Percentiles rank a stretch among this genome's conserved stretches.
phyloP scores from a whole-genome alignment of 2,329 filamentous ascomycete genomes.

The Colletotrichum orchidophilum region DNA sequence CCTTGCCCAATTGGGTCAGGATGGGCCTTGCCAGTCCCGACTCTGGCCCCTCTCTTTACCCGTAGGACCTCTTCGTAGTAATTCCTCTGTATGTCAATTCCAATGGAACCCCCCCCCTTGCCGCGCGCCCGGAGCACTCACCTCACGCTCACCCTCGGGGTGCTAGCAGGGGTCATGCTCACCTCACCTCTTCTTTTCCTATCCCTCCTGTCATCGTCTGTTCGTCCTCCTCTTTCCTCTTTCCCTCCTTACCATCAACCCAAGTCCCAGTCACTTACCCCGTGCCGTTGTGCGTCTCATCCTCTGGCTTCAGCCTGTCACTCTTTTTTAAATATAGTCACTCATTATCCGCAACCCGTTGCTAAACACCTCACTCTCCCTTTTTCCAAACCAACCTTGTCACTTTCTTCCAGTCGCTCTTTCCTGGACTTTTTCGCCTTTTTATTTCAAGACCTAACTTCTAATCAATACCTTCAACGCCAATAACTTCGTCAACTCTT shows the following conservation, averaged over 20 bases:
- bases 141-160: background rate
- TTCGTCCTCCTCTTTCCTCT: constrained; percentile 22
- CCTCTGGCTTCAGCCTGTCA: constrained; percentile 32
- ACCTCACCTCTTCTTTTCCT: constrained; percentile 28
- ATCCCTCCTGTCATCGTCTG: constrained; percentile 27
- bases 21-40: background rate
- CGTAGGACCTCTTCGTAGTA: background rate
- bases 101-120: constrained; percentile 15
- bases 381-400: constrained; percentile 8
- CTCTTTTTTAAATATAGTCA: constrained; percentile 34
- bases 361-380: constrained; percentile 12
- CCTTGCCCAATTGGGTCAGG: background rate
- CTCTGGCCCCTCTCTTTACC: background rate
- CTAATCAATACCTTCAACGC: constrained; percentile 10
- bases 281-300: constrained; percentile 17
- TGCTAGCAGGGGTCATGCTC: constrained; percentile 11
- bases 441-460: constrained; percentile 20
- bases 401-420: constrained; percentile 30
- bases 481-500: constrained; percentile 29
- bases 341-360: constrained; percentile 33
- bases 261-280: background rate
- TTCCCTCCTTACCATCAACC: constrained; percentile 26
- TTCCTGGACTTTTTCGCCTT: constrained; percentile 24
- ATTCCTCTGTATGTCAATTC: background rate
- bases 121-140: constrained; percentile 30